Evolutionary conservation across 331 rosid genomes (phyloP).

Genomic region (Cydonia oblonga): DNA sequence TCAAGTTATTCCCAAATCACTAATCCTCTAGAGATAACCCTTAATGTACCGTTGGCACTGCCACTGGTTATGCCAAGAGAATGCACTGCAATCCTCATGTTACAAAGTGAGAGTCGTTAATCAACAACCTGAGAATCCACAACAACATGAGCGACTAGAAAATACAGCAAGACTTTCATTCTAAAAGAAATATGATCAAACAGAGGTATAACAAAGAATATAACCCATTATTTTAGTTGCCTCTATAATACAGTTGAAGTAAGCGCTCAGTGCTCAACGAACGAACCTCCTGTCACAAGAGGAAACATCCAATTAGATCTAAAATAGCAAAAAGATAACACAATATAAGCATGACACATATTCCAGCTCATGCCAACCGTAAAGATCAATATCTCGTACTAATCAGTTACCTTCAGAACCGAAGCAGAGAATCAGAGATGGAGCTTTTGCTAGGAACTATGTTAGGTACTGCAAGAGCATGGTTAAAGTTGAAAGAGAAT

Average conservation of each 20-base stretch:
- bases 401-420: neutral
- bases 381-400: neutral
- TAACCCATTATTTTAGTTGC: neutral
- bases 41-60: neutral
- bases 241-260: neutral
- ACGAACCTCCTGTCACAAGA: constrained; percentile 7
- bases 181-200: neutral
- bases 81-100: neutral
- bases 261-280: neutral
- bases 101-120: neutral
- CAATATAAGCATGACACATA: neutral
- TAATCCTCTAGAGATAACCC: neutral
- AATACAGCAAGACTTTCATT: neutral
- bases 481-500: neutral
- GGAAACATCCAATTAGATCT: neutral
- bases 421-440: neutral
- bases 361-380: neutral
- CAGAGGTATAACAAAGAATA: neutral
- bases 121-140: neutral
- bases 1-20: neutral
- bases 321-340: neutral
- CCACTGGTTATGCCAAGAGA: neutral
- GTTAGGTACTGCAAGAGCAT: no score
- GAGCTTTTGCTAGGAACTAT: neutral
- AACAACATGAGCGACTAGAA: neutral